Conservation (phyloP, 148 eudicot species). For the Cornus florida region DNA sequence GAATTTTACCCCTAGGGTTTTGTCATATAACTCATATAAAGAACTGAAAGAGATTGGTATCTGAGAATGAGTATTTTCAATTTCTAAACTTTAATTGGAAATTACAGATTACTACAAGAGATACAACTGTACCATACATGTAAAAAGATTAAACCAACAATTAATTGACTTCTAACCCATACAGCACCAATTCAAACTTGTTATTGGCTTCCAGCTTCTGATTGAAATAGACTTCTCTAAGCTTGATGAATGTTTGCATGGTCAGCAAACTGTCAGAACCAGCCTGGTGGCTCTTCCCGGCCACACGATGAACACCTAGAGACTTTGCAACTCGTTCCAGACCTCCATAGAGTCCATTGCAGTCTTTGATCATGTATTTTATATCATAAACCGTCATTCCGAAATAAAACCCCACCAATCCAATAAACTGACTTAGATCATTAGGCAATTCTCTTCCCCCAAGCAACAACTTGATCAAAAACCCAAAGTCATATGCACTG, state of each 20-base stretch:
- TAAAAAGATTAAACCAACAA: too few relatives aligned
- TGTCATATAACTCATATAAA: too few relatives aligned
- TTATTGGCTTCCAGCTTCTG: background rate
- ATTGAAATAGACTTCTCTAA: background rate
- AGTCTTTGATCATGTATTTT: constrained; percentile 13
- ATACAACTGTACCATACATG: too few relatives aligned
- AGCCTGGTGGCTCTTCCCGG: constrained; percentile 18
- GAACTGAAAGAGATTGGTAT: too few relatives aligned
- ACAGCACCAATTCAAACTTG: background rate
- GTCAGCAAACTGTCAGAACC: constrained; percentile 22
- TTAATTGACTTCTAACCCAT: background rate
- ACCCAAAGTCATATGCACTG: constrained; percentile 18
- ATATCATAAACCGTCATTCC: constrained; percentile 9
- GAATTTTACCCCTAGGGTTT: too few relatives aligned
- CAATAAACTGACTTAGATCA: background rate
- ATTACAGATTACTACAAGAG: too few relatives aligned
- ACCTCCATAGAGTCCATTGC: constrained; percentile 13
- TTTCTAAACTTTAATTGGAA: too few relatives aligned
- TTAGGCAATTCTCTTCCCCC: background rate
- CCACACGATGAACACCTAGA: constrained; percentile 9
- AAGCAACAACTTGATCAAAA: constrained; percentile 13
- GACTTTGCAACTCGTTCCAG: constrained; percentile 13
- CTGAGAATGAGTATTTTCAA: too few relatives aligned
- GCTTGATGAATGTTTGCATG: constrained; percentile 10
- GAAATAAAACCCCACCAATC: background rate